These are phyloP conservation scores for Annulohypoxylon moriforme DNA, from an alignment of 495 filamentous ascomycete genomes.

Conservation along the genomic window DNA sequence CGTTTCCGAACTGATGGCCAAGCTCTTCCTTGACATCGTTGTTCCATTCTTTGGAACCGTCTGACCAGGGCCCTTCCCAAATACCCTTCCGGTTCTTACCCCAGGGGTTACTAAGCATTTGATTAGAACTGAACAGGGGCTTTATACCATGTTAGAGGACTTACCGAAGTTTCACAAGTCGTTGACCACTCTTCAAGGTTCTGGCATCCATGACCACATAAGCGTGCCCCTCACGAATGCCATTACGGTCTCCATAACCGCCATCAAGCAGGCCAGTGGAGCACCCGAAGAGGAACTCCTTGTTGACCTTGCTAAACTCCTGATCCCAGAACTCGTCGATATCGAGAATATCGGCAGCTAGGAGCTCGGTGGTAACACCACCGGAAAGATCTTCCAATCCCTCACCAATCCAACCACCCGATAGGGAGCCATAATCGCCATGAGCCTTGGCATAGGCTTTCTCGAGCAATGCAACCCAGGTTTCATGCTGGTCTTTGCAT, in stretches of 20 bases:
- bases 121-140: conserved; percentile 15
- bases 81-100: conserved; percentile 74
- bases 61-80: conserved; percentile 88
- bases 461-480: conserved; percentile 92
- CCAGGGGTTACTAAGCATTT: conserved; percentile 77
- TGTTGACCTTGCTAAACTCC: conserved; percentile 86
- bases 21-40: conserved; percentile 84
- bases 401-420: conserved; percentile 89
- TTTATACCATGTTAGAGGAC: neutral
- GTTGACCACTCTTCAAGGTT: conserved; percentile 60
- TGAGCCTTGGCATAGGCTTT: conserved; percentile 98
- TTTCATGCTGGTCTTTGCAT: conserved; percentile 88
- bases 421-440: conserved; percentile 81
- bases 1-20: conserved; percentile 89
- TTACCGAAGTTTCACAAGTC: conserved; percentile 60
- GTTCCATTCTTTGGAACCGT: conserved; percentile 96
- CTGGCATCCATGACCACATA: conserved; percentile 89
- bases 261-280: conserved; percentile 72
- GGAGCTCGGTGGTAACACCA: conserved; percentile 86
- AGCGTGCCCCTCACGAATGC: conserved; percentile 84
- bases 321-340: conserved; percentile 89
- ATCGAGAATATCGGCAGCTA: conserved; percentile 88
- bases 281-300: conserved; percentile 91
- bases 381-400: conserved; percentile 94
- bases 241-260: conserved; percentile 75